A percentile compares a stretch with the other conserved stretches of the same genome.
phyloP scores from a whole-genome alignment of 2,329 filamentous ascomycete genomes.

The Sclerotiophoma versabilis region DNA sequence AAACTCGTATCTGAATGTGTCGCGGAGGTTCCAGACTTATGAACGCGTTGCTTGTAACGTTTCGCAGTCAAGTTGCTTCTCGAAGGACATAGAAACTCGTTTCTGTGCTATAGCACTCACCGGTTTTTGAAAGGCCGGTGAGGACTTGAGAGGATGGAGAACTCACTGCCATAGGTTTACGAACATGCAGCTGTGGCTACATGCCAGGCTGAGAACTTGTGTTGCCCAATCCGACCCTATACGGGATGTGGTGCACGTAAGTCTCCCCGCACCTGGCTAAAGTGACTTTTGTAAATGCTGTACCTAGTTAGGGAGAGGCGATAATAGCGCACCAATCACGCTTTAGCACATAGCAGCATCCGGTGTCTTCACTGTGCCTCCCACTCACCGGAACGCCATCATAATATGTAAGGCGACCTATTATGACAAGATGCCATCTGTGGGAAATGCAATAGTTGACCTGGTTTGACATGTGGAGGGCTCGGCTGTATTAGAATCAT shows the following conservation, averaged over 20 bases:
- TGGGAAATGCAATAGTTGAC: no score
- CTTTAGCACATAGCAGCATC: no score
- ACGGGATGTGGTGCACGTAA: neutral
- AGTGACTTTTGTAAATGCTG: neutral
- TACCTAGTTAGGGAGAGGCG: neutral
- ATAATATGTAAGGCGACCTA: neutral
- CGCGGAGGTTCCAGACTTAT: neutral
- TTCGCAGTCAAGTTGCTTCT: neutral
- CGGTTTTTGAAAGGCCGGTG: neutral
- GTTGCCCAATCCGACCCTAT: neutral
- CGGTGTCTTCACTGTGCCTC: constrained; percentile 4
- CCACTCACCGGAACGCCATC: neutral
- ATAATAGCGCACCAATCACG: constrained; percentile 1
- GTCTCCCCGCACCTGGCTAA: neutral
- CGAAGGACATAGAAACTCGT: neutral
- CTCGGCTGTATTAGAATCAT: no score
- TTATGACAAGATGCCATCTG: neutral
- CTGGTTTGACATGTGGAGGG: no score
- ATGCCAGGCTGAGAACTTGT: neutral
- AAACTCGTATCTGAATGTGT: neutral
- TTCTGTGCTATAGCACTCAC: neutral
- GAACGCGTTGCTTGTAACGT: neutral
- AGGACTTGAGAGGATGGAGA: neutral
- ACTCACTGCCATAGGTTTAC: neutral
- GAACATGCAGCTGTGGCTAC: neutral